These are phyloP conservation scores for Trichaptum fuscoviolaceum DNA, from an alignment of 768 basidiomycete genomes.

Conservation along the genomic window DNA sequence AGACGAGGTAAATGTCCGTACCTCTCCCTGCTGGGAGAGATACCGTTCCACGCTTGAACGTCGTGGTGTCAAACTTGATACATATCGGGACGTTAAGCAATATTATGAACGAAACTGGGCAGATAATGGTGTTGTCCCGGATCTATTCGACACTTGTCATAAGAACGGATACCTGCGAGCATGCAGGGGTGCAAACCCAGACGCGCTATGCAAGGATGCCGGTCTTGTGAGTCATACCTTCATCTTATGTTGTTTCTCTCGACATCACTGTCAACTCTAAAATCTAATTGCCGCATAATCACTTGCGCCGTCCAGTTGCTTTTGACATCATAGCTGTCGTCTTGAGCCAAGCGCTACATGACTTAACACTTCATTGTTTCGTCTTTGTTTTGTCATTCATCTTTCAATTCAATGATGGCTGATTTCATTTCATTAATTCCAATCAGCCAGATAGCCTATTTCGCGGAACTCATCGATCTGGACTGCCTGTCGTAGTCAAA, in stretches of 20 bases:
- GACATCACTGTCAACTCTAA: not conserved
- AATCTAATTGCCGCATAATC: not conserved
- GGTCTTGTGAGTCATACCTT: conserved; percentile 49
- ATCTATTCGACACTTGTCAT: conserved; percentile 14
- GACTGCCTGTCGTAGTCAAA: conserved; percentile 52
- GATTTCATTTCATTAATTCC: conserved; percentile 5
- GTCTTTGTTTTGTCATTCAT: conserved; percentile 3
- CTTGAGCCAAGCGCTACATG: not conserved
- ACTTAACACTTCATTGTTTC: not conserved
- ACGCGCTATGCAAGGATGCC: conserved; percentile 63
- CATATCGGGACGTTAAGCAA: conserved; percentile 58
- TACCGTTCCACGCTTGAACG: conserved; percentile 43
- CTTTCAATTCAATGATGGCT: conserved; percentile 10
- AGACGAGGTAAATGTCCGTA: conserved; percentile 44
- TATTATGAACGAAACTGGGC: conserved; percentile 40
- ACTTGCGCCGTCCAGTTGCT: not conserved
- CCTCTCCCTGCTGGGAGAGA: conserved; percentile 56
- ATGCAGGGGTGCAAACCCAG: conserved; percentile 38
- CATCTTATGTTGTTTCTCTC: not conserved
- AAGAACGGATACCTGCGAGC: conserved; percentile 29
- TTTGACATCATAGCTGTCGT: not conserved
- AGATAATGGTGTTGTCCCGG: conserved; percentile 15
- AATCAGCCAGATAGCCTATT: conserved; percentile 67
- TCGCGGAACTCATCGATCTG: conserved; percentile 43
- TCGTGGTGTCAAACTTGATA: conserved; percentile 62